These are phyloP conservation scores for Macaranga tanarius DNA, from an alignment of 441 rosid species.

Conservation along the genomic window DNA sequence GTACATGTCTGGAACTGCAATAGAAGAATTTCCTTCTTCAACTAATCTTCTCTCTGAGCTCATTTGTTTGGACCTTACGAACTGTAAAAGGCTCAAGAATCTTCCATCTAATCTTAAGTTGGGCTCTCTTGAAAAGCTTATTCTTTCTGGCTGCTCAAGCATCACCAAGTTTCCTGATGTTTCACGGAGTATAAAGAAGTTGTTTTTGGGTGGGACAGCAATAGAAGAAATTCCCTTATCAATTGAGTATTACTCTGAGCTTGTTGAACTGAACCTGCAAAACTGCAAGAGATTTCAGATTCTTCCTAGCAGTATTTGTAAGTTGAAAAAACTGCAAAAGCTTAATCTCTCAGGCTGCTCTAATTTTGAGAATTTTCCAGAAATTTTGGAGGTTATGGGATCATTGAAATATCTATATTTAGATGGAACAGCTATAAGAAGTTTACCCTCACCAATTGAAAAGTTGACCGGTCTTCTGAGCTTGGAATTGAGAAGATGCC, in stretches of 20 bases:
- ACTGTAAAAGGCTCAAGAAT: conserved; percentile 10
- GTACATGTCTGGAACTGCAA: conserved; percentile 7
- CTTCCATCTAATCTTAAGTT: not conserved
- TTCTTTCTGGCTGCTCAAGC: conserved; percentile 26
- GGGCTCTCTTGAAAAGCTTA: conserved; percentile 22
- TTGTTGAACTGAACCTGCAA: not conserved
- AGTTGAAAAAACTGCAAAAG: conserved; percentile 13
- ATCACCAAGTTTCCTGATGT: conserved; percentile 31
- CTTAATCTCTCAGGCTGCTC: conserved; percentile 24
- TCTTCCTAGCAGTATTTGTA: conserved; percentile 23
- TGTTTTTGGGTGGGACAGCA: conserved; percentile 19
- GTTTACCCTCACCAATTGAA: conserved; percentile 1
- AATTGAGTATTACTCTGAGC: not conserved
- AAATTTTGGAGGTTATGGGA: not conserved
- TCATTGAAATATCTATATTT: conserved; percentile 6
- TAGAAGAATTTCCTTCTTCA: conserved; percentile 20
- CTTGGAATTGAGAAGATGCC: not conserved
- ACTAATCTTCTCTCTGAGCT: not conserved
- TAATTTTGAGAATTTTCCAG: not conserved
- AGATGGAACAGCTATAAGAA: not conserved
- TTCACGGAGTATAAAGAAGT: conserved; percentile 16
- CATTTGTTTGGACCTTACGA: not conserved
- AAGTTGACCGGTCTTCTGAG: not conserved
- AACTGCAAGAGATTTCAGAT: conserved; percentile 4
- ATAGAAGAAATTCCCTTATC: conserved; percentile 15